Conservation (phyloP, 805 yeast species). For the Pichia californica region DNA sequence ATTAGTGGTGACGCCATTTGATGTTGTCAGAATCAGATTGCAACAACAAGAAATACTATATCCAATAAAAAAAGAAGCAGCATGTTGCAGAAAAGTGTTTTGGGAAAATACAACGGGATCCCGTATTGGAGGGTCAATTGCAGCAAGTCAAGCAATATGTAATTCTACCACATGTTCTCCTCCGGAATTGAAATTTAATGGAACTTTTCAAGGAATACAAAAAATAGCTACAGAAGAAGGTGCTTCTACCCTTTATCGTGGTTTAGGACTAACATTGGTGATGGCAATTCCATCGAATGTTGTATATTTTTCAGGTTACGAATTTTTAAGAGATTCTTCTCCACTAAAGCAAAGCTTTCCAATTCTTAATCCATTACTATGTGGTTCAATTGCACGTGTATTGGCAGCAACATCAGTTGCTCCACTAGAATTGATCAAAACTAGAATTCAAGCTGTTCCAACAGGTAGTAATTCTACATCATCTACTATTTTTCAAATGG, state of each 20-base stretch:
- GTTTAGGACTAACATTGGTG: constrained; percentile 68
- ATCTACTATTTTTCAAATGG: constrained; percentile 43
- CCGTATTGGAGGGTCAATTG: constrained; percentile 19
- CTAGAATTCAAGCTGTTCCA: constrained; percentile 87
- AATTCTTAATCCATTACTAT: constrained; percentile 62
- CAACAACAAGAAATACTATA: constrained; percentile 67
- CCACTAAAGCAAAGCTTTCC: constrained; percentile 36
- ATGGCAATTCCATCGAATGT: constrained; percentile 94
- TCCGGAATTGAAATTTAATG: constrained; percentile 38
- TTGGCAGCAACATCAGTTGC: constrained; percentile 80
- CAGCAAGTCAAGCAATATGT: no score
- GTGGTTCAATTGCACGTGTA: constrained; percentile 80
- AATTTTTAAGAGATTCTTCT: constrained; percentile 71
- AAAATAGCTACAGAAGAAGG: constrained; percentile 74
- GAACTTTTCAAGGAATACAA: constrained; percentile 69
- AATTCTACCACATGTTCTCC: constrained; percentile 35
- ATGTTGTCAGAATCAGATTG: constrained; percentile 67
- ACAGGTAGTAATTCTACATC: constrained; percentile 23
- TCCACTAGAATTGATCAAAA: constrained; percentile 81
- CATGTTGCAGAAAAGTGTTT: constrained; percentile 35
- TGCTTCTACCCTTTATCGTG: constrained; percentile 74
- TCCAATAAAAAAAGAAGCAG: constrained; percentile 23
- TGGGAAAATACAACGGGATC: constrained; percentile 23
- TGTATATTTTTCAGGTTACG: constrained; percentile 92
- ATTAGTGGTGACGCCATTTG: constrained; percentile 71